Evolutionary conservation across 345 rosid species (phyloP).

Genomic region (Brassica nigra): DNA sequence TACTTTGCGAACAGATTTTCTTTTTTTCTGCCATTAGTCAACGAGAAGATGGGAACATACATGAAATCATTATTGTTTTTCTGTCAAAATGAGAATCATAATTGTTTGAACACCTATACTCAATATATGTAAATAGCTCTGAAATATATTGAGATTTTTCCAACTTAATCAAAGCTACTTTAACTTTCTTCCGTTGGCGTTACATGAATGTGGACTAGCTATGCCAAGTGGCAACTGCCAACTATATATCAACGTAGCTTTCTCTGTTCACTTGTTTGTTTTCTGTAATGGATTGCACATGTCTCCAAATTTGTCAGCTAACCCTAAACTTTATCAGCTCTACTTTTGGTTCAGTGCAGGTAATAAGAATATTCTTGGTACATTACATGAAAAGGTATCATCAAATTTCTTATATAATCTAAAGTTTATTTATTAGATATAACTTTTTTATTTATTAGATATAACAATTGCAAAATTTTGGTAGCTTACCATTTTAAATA

Average conservation of each 20-base stretch:
- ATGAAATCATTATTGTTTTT: neutral
- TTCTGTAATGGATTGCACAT: slow-evolving; percentile 39
- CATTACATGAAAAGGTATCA: slow-evolving; percentile 2
- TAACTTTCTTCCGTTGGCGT: neutral
- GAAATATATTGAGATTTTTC: neutral
- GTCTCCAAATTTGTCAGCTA: slow-evolving; percentile 3
- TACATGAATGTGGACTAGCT: slow-evolving; percentile 13
- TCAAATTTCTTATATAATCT: neutral
- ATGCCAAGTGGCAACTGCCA: slow-evolving; percentile 6
- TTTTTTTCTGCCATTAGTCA: neutral
- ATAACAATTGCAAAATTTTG: neutral
- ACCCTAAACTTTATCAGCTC: neutral
- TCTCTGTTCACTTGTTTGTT: neutral
- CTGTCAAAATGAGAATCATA: neutral
- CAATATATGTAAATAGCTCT: neutral
- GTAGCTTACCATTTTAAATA: neutral
- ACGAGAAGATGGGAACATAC: neutral
- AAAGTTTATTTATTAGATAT: neutral
- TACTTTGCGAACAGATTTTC: neutral
- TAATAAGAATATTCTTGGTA: slow-evolving; percentile 17
- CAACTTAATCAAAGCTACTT: slow-evolving; percentile 5
- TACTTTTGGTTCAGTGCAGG: neutral
- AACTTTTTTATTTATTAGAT: neutral
- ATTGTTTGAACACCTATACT: neutral
- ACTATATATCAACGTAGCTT: slow-evolving; percentile 1